Conservation (phyloP, 2,329 filamentous ascomycete genomes). For the Lecanicillium sp. region DNA sequence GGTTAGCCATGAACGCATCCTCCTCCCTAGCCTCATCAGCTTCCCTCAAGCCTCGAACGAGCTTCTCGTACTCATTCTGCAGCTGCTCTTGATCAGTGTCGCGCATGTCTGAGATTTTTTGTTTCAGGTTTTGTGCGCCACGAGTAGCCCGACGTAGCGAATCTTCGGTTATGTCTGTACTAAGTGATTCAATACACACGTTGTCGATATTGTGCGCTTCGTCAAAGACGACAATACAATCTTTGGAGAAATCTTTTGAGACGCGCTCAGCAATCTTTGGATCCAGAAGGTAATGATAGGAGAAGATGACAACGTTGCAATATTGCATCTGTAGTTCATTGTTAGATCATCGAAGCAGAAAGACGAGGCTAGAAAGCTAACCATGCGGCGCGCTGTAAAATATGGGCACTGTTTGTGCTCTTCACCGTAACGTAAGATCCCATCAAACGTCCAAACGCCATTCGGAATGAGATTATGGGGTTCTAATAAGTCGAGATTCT, state of each 20-base stretch:
- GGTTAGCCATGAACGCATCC: slow-evolving; percentile 95
- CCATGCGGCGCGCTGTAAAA: slow-evolving; percentile 92
- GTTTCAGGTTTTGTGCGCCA: slow-evolving; percentile 84
- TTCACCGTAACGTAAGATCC: slow-evolving; percentile 81
- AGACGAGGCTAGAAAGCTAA: slow-evolving; percentile 27
- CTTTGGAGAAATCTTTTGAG: slow-evolving; percentile 91
- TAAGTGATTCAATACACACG: slow-evolving; percentile 94
- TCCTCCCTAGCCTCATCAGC: slow-evolving; percentile 86
- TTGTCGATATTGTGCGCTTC: slow-evolving; percentile 99
- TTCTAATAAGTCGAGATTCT: slow-evolving; percentile 91
- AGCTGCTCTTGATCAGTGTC: slow-evolving; percentile 91
- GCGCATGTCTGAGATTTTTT: slow-evolving; percentile 89
- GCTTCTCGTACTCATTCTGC: slow-evolving; percentile 89
- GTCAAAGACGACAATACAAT: slow-evolving; percentile 97
- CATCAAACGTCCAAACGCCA: slow-evolving; percentile 92
- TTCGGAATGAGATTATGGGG: slow-evolving; percentile 91
- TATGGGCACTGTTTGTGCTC: slow-evolving; percentile 96
- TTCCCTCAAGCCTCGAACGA: slow-evolving; percentile 83
- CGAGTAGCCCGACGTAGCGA: slow-evolving; percentile 84
- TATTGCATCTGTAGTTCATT: slow-evolving; percentile 68
- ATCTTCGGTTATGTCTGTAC: slow-evolving; percentile 94
- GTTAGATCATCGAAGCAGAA: slow-evolving; percentile 6
- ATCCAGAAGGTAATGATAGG: slow-evolving; percentile 95
- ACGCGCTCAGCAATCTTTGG: slow-evolving; percentile 96
- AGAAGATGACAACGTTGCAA: slow-evolving; percentile 99